Evolutionary conservation across 2,329 filamentous ascomycete species (phyloP).

Genomic region (Blastomyces emzantsi): DNA sequence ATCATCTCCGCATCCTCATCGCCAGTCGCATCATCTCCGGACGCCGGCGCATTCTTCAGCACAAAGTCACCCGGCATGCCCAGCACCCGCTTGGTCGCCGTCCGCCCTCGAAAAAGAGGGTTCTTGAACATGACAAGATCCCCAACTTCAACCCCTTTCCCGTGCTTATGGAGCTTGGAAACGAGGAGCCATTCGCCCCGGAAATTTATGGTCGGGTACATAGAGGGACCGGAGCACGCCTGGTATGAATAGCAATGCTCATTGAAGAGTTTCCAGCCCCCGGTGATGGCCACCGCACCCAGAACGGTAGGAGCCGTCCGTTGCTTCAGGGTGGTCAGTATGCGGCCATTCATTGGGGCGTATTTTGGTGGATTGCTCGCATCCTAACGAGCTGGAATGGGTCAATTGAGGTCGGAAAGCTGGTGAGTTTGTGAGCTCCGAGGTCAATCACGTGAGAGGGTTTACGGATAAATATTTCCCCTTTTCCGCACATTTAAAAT

Average conservation of each 20-base stretch:
- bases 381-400: constrained; percentile 14
- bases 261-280: constrained; percentile 30
- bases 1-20: constrained; percentile 32
- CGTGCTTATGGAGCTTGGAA: constrained; percentile 58
- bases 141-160: constrained; percentile 61
- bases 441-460: background rate
- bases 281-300: constrained; percentile 28
- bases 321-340: background rate
- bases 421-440: background rate
- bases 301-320: constrained; percentile 23
- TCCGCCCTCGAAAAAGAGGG: constrained; percentile 53
- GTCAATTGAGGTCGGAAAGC: background rate
- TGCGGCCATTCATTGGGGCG: background rate
- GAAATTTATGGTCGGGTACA: constrained; percentile 74
- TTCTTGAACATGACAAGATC: constrained; percentile 74
- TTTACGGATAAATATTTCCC: background rate
- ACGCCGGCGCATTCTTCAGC: constrained; percentile 34
- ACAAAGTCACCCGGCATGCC: constrained; percentile 58
- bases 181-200: constrained; percentile 61
- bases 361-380: background rate
- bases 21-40: constrained; percentile 23
- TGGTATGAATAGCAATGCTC: constrained; percentile 56
- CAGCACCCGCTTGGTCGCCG: constrained; percentile 69
- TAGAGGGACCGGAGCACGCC: constrained; percentile 63
- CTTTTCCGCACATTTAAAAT: background rate